A percentile compares a stretch with the other conserved stretches of the same genome.
Conservation (phyloP, 1,284 basidiomycete species). For the Fomitiporia mediterranea region DNA sequence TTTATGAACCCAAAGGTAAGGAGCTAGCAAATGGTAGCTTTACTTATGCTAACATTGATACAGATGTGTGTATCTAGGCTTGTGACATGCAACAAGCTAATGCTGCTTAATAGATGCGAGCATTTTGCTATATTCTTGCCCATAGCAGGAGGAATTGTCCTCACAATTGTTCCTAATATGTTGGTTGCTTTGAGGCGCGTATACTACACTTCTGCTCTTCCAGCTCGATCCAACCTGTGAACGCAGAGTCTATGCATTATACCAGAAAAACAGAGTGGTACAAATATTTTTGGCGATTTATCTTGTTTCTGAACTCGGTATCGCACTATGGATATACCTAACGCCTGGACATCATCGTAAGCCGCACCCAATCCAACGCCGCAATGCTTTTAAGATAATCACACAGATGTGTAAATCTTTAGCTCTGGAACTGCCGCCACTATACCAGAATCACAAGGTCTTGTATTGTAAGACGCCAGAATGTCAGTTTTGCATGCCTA, state of each 20-base stretch:
- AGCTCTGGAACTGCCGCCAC: not conserved
- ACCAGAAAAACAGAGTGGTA: not conserved
- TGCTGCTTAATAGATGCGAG: not conserved
- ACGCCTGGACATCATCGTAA: constrained; percentile 14
- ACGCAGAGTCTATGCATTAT: constrained; percentile 4
- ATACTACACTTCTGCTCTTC: no score
- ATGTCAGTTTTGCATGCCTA: not conserved
- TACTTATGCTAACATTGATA: no score
- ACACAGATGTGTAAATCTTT: not conserved
- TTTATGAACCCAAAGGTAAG: not conserved
- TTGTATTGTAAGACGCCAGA: constrained; percentile 1
- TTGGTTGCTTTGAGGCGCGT: constrained; percentile 8
- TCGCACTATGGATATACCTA: constrained; percentile 13
- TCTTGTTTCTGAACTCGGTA: constrained; percentile 7
- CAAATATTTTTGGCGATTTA: not conserved
- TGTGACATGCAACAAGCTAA: no score
- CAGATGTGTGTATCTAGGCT: no score
- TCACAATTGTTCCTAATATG: constrained; percentile 6
- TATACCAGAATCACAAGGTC: not conserved
- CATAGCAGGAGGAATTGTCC: constrained; percentile 5
- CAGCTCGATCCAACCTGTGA: no score
- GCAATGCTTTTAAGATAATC: not conserved
- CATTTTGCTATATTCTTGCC: constrained; percentile 8
- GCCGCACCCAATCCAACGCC: not conserved
- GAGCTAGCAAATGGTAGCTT: not conserved